These are phyloP conservation scores for Ploettnerulaceae sp. DNA, from an alignment of 2,329 filamentous ascomycete genomes.

Conservation along the genomic window DNA sequence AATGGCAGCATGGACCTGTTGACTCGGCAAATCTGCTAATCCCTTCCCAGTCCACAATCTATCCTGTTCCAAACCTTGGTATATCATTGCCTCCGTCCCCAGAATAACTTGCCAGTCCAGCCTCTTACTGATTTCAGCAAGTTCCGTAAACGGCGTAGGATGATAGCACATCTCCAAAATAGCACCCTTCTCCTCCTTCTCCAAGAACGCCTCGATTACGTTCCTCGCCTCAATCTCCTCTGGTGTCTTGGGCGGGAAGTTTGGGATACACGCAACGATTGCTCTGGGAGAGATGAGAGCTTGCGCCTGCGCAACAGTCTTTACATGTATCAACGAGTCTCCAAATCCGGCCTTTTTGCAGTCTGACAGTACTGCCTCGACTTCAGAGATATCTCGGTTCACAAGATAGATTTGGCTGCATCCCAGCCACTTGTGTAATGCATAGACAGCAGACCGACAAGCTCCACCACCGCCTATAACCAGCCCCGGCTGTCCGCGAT, in stretches of 20 bases:
- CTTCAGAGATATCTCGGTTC: constrained; percentile 20
- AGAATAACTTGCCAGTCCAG: constrained; percentile 23
- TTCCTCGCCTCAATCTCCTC: constrained; percentile 22
- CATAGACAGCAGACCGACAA: constrained; percentile 69
- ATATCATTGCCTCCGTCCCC: constrained; percentile 29
- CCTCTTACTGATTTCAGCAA: constrained; percentile 16
- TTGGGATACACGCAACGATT: constrained; percentile 22
- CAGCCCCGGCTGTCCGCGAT: constrained; percentile 51
- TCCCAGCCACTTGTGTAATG: constrained; percentile 34
- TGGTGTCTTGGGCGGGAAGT: constrained; percentile 21
- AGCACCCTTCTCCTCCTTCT: constrained; percentile 23
- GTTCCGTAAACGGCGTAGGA: constrained; percentile 22
- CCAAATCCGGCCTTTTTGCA: constrained; percentile 20
- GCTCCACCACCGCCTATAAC: constrained; percentile 64
- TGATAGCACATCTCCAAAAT: constrained; percentile 29
- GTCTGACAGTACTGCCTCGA: constrained; percentile 18
- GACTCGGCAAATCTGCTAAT: constrained; percentile 17
- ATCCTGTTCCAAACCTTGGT: constrained; percentile 25
- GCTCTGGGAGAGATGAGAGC: constrained; percentile 12
- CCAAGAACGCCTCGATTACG: constrained; percentile 20
- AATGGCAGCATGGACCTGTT: constrained; percentile 22
- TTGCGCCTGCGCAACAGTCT: constrained; percentile 17
- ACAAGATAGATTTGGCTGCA: constrained; percentile 21
- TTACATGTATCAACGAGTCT: constrained; percentile 19
- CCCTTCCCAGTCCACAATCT: constrained; percentile 21